Conservation (phyloP, 2,329 filamentous ascomycete species). For the Scedosporium boydii region DNA sequence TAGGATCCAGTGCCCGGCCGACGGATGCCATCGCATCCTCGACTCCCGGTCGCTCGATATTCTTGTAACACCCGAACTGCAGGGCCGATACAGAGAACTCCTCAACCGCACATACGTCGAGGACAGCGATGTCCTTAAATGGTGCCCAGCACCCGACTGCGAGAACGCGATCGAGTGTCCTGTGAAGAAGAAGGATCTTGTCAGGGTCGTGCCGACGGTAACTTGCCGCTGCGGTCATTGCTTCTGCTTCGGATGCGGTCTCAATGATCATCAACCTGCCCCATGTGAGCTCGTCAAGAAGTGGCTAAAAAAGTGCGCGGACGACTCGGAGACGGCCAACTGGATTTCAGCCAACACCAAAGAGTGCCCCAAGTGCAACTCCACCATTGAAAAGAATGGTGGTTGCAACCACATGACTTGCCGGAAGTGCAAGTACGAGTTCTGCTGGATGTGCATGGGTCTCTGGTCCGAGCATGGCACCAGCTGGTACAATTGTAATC, state of each 20-base stretch:
- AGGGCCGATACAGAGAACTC: slow-evolving; percentile 66
- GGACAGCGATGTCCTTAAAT: slow-evolving; percentile 90
- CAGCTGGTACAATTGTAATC: slow-evolving; percentile 99
- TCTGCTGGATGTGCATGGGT: slow-evolving; percentile 99
- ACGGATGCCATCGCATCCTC: slow-evolving; percentile 80
- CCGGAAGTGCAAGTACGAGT: slow-evolving; percentile 89
- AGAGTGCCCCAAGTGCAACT: slow-evolving; percentile 91
- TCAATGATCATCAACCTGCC: slow-evolving; percentile 85
- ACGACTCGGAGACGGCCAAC: slow-evolving; percentile 96
- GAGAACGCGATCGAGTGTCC: slow-evolving; percentile 83
- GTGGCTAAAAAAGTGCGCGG: slow-evolving; percentile 97
- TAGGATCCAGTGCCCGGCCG: slow-evolving; percentile 84
- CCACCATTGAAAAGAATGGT: slow-evolving; percentile 97
- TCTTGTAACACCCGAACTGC: slow-evolving; percentile 51
- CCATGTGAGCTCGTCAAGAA: slow-evolving; percentile 85
- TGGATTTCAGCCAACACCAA: slow-evolving; percentile 99
- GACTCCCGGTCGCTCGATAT: slow-evolving; percentile 82
- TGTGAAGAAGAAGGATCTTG: slow-evolving; percentile 80
- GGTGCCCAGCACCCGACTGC: slow-evolving; percentile 98
- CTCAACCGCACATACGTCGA: slow-evolving; percentile 94
- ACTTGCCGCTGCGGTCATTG: slow-evolving; percentile 73
- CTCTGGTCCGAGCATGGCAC: slow-evolving; percentile 97
- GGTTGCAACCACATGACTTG: slow-evolving; percentile 98
- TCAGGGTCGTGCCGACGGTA: slow-evolving; percentile 81
- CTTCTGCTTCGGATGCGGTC: slow-evolving; percentile 92